Evolutionary conservation across 345 rosid species (phyloP).

Genomic region (Sisymbrium irio): DNA sequence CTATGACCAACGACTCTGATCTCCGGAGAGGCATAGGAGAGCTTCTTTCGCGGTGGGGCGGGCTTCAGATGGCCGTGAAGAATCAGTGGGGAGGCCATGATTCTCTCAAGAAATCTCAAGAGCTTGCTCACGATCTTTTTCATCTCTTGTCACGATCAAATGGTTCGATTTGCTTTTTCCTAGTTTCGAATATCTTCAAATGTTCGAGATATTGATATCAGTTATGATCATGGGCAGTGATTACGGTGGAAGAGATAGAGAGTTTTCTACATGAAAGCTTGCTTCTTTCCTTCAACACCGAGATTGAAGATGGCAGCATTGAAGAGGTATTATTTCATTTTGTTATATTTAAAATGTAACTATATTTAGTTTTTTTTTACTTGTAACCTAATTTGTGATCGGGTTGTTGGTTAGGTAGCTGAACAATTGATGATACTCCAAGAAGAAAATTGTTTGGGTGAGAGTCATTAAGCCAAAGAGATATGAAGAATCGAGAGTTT

Average conservation of each 20-base stretch:
- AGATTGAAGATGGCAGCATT: constrained; percentile 89
- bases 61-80: constrained; percentile 73
- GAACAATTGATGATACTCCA: constrained; percentile 36
- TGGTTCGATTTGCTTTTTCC: constrained; percentile 29
- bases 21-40: constrained; percentile 40
- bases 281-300: constrained; percentile 75
- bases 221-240: constrained; percentile 32
- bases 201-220: neutral
- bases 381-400: neutral
- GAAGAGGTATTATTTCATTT: constrained; percentile 44
- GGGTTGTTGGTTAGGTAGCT: constrained; percentile 26
- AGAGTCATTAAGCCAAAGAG: constrained; percentile 14
- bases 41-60: constrained; percentile 66
- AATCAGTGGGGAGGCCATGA: constrained; percentile 80
- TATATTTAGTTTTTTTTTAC: neutral
- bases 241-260: constrained; percentile 66
- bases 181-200: neutral
- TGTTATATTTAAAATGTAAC: neutral
- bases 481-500: neutral
- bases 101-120: constrained; percentile 45
- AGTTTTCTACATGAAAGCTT: constrained; percentile 65
- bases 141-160: constrained; percentile 51
- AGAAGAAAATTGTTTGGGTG: constrained; percentile 27
- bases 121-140: constrained; percentile 43
- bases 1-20: constrained; percentile 1